Percentiles rank a stretch among this genome's conserved stretches.
These are phyloP conservation scores for Aphanomyces euteiches DNA, from an alignment of 352 stramenopile genomes.

Conservation along the genomic window DNA sequence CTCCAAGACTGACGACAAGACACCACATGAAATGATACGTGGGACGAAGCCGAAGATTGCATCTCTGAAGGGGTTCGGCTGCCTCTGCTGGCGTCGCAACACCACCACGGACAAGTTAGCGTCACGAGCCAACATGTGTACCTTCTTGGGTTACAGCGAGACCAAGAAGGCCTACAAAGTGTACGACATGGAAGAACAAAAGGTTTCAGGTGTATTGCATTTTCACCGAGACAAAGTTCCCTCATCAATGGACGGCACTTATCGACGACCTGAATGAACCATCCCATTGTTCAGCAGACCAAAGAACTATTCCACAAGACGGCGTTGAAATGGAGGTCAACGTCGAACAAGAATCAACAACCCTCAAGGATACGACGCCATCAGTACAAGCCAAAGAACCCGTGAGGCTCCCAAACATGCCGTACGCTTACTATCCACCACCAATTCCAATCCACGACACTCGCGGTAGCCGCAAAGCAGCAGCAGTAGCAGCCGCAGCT, in stretches of 20 bases:
- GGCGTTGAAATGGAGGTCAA: too few species aligned
- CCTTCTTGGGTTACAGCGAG: neutral
- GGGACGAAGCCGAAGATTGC: neutral
- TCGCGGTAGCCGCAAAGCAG: neutral
- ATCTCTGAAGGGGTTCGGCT: neutral
- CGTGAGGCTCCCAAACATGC: too few species aligned
- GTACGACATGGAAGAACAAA: constrained; percentile 1
- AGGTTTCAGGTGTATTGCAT: neutral
- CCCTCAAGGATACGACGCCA: too few species aligned
- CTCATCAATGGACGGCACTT: neutral
- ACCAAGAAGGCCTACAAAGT: constrained; percentile 4
- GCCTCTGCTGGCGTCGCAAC: neutral
- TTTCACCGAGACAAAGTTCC: neutral
- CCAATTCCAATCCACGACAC: neutral
- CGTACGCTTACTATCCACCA: too few species aligned
- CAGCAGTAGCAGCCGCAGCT: neutral
- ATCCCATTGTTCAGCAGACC: too few species aligned
- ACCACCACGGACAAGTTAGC: neutral
- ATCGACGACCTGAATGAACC: too few species aligned
- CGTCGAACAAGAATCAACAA: too few species aligned
- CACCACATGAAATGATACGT: neutral
- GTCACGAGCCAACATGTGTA: neutral
- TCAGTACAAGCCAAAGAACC: too few species aligned
- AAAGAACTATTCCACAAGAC: too few species aligned
- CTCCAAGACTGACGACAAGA: neutral